Conservation (phyloP, 2,329 filamentous ascomycete species). For the Aspergillus texensis region DNA sequence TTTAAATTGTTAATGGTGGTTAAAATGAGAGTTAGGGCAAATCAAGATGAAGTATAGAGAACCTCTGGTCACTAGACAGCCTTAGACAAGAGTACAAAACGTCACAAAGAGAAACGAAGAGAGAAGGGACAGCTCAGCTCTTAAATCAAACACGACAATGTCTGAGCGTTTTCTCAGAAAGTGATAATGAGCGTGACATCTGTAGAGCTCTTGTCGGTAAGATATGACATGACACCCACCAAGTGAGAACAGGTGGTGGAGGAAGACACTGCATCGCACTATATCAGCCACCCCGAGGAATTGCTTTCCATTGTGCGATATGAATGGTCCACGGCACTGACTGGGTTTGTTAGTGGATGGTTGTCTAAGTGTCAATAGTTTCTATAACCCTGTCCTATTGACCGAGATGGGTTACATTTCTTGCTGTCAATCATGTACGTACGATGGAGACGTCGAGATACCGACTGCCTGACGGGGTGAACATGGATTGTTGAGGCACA, state of each 20-base stretch:
- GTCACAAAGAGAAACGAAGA: not conserved
- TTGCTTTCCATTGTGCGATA: not conserved
- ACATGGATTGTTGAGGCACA: not conserved
- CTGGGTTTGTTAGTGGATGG: not conserved
- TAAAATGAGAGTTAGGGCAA: not conserved
- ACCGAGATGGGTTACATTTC: too few relatives aligned
- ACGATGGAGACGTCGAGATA: not conserved
- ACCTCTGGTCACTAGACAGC: not conserved
- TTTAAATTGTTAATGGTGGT: not conserved
- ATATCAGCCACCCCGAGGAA: conserved; percentile 1
- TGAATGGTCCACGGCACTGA: not conserved
- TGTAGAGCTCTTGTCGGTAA: not conserved
- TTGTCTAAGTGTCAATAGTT: not conserved
- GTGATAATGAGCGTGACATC: not conserved
- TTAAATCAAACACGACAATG: not conserved
- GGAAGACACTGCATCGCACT: not conserved
- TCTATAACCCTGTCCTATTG: too few relatives aligned
- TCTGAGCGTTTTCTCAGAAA: not conserved
- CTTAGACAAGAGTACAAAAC: not conserved
- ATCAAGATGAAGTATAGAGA: not conserved
- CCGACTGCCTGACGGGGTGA: not conserved
- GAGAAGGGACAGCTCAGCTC: not conserved
- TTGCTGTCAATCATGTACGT: not conserved
- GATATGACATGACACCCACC: not conserved
- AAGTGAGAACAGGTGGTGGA: not conserved